These are phyloP conservation scores for Syzygium syzygioides DNA, from an alignment of 441 rosid genomes.

Conservation along the genomic window DNA sequence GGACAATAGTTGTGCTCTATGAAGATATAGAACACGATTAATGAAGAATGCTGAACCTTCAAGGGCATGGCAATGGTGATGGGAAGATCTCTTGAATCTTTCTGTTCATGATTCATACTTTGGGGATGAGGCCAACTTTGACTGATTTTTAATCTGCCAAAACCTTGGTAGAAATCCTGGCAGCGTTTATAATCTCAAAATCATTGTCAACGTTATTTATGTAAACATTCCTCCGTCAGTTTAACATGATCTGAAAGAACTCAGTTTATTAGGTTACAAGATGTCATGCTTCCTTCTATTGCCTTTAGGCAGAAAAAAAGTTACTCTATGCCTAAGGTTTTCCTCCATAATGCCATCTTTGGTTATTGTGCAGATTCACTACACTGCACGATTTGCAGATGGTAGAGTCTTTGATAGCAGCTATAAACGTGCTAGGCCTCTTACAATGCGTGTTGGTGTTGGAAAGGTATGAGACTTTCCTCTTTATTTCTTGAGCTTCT, in stretches of 20 bases:
- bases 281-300: background rate
- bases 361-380: conserved; percentile 45
- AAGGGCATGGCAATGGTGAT: background rate
- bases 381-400: conserved; percentile 88
- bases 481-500: background rate
- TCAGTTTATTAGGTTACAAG: background rate
- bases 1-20: background rate
- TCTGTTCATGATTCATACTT: background rate
- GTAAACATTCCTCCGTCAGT: background rate
- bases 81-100: background rate
- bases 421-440: conserved; percentile 86
- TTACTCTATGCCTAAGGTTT: background rate
- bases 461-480: conserved; percentile 48
- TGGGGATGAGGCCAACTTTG: background rate
- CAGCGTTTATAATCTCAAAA: background rate
- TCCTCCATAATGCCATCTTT: background rate
- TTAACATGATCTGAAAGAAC: background rate
- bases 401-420: conserved; percentile 89
- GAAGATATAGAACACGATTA: background rate
- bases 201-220: background rate
- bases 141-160: background rate
- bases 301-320: background rate
- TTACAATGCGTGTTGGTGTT: conserved; percentile 87
- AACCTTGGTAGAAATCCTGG: background rate
- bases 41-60: background rate